Percentiles rank a stretch among this genome's conserved stretches.
Conservation (phyloP, 306 rosid genomes). For the Datisca glomerata region DNA sequence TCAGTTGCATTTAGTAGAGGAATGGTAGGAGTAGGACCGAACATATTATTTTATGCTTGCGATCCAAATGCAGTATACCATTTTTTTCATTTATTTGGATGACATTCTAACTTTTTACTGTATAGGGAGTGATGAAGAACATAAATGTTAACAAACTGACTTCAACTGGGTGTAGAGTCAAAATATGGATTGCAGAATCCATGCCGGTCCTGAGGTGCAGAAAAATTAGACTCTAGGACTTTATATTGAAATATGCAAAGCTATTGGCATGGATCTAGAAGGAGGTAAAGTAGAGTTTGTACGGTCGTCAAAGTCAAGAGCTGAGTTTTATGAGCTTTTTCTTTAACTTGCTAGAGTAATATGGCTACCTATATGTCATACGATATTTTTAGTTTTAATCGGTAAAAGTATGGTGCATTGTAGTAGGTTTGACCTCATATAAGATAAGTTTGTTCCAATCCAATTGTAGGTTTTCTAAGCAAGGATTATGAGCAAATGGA, state of each 20-base stretch:
- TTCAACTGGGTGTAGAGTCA: not conserved
- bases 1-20: too few relatives aligned
- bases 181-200: slow-evolving; percentile 1
- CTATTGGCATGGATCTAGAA: slow-evolving; percentile 68
- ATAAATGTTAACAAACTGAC: not conserved
- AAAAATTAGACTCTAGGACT: slow-evolving; percentile 57
- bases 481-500: not conserved
- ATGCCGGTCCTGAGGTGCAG: slow-evolving; percentile 19
- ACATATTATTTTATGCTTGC: not conserved
- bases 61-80: not conserved
- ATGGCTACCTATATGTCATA: too few relatives aligned
- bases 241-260: slow-evolving; percentile 82
- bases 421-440: too few relatives aligned
- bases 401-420: too few relatives aligned
- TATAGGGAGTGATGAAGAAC: not conserved
- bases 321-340: too few relatives aligned
- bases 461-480: not conserved
- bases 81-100: too few relatives aligned
- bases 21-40: not conserved
- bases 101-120: too few relatives aligned
- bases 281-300: slow-evolving; percentile 85
- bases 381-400: too few relatives aligned
- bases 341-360: too few relatives aligned
- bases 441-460: not conserved
- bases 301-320: slow-evolving; percentile 11